phyloP scores from a whole-genome alignment of 768 basidiomycete genomes.

The Suillus tomentosus region DNA sequence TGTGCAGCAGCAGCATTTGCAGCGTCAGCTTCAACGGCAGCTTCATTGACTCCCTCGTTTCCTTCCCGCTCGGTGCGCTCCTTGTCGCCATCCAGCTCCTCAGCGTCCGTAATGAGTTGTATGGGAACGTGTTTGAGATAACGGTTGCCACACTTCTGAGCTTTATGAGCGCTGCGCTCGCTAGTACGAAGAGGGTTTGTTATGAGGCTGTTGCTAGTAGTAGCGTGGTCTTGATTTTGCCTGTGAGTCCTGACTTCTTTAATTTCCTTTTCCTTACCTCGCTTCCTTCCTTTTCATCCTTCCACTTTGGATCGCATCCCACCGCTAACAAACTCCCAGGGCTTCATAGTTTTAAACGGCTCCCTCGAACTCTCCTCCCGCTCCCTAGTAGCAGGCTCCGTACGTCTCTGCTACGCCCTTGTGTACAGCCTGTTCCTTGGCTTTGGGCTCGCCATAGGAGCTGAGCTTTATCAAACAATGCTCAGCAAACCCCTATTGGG shows the following conservation, averaged over 20 bases:
- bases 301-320: neutral
- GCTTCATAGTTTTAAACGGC: constrained; percentile 71
- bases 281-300: neutral
- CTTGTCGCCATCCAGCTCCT: constrained; percentile 74
- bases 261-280: neutral
- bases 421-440: constrained; percentile 79
- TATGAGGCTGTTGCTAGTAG: constrained; percentile 80
- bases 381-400: constrained; percentile 83
- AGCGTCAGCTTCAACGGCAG: constrained; percentile 72
- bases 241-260: constrained; percentile 46
- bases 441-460: constrained; percentile 83
- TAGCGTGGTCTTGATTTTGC: constrained; percentile 79
- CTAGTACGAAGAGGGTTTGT: constrained; percentile 69
- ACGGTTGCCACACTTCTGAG: constrained; percentile 79
- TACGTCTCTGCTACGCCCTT: constrained; percentile 77
- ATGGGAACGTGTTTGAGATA: constrained; percentile 82
- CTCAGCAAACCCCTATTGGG: constrained; percentile 48
- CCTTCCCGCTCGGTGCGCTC: constrained; percentile 75
- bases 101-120: constrained; percentile 74
- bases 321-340: constrained; percentile 28
- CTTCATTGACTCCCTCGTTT: constrained; percentile 73
- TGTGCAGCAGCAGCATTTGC: constrained; percentile 77
- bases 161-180: constrained; percentile 76
- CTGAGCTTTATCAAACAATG: constrained; percentile 63
- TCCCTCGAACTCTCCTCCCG: constrained; percentile 79